A percentile compares a stretch with the other conserved stretches of the same genome.
Evolutionary conservation across 495 filamentous ascomycete genomes (phyloP).

Genomic region (Antarctomyces pellizariae): DNA sequence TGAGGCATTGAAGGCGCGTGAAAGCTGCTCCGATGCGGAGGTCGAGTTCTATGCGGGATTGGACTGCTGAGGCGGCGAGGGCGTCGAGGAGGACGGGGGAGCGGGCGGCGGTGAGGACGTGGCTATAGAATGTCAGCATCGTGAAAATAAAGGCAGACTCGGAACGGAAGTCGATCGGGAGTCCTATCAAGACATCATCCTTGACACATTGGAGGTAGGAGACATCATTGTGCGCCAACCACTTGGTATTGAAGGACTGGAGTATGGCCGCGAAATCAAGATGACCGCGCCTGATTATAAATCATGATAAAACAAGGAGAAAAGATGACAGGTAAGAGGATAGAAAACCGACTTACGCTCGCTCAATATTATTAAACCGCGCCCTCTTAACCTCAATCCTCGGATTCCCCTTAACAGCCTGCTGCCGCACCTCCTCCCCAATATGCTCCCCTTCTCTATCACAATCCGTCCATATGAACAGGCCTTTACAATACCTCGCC

Average conservation of each 20-base stretch:
- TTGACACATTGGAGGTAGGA: no score
- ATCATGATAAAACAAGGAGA: no score
- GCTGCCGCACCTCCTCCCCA: constrained; percentile 70
- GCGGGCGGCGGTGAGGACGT: constrained; percentile 68
- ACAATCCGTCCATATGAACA: constrained; percentile 98
- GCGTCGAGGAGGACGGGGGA: constrained; percentile 61
- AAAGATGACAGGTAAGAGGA: background rate
- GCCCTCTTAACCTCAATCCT: constrained; percentile 63
- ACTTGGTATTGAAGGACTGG: no score
- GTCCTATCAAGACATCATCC: no score
- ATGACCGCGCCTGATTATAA: no score
- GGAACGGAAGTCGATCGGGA: no score
- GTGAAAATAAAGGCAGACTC: background rate
- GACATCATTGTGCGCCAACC: no score
- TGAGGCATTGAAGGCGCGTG: constrained; percentile 67
- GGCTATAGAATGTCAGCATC: constrained; percentile 17
- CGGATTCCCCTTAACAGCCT: constrained; percentile 50
- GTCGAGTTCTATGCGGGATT: constrained; percentile 79
- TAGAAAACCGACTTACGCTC: constrained; percentile 33
- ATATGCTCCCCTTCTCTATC: constrained; percentile 96
- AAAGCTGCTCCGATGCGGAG: constrained; percentile 78
- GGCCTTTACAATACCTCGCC: constrained; percentile 38
- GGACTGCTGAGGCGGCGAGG: constrained; percentile 65
- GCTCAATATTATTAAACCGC: constrained; percentile 85
- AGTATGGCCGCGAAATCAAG: no score